phyloP scores from a whole-genome alignment of 768 basidiomycete species.

The Phallus indusiatus region DNA sequence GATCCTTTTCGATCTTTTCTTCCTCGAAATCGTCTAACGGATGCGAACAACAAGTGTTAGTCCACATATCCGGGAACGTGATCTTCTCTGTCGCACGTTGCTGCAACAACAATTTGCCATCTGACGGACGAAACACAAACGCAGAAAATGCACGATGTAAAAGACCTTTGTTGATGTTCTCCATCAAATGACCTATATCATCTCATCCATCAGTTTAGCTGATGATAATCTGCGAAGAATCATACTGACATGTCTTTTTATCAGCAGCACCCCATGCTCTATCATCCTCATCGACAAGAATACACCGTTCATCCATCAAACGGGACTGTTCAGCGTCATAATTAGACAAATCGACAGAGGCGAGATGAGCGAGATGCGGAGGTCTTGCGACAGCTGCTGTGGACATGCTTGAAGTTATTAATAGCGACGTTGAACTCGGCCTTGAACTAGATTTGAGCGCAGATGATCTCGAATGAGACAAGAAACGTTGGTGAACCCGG shows the following conservation, averaged over 20 bases:
- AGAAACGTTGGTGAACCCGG: too few species aligned
- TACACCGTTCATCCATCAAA: conserved; percentile 94
- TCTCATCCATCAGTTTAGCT: not conserved
- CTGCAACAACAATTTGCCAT: conserved; percentile 89
- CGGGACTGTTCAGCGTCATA: conserved; percentile 92
- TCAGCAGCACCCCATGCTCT: conserved; percentile 76
- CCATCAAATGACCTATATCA: conserved; percentile 85
- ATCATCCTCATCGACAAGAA: conserved; percentile 85
- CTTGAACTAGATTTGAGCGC: too few species aligned
- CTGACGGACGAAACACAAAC: conserved; percentile 89
- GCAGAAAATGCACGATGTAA: conserved; percentile 97
- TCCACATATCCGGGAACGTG: conserved; percentile 99
- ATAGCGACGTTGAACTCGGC: not conserved
- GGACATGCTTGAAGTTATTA: conserved; percentile 18
- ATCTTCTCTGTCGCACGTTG: conserved; percentile 98
- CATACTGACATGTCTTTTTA: conserved; percentile 86
- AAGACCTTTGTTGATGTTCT: conserved; percentile 87
- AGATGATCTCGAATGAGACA: too few species aligned
- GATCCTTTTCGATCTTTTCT: conserved; percentile 66
- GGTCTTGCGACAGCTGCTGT: conserved; percentile 53
- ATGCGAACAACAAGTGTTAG: conserved; percentile 98
- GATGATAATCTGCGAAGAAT: not conserved
- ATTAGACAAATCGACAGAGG: conserved; percentile 64
- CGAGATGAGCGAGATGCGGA: conserved; percentile 56
- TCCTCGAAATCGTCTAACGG: conserved; percentile 87